Percentiles rank a stretch among this genome's conserved stretches.
Evolutionary conservation across 1,139 yeast species (phyloP).

Genomic region (Candida sp.): DNA sequence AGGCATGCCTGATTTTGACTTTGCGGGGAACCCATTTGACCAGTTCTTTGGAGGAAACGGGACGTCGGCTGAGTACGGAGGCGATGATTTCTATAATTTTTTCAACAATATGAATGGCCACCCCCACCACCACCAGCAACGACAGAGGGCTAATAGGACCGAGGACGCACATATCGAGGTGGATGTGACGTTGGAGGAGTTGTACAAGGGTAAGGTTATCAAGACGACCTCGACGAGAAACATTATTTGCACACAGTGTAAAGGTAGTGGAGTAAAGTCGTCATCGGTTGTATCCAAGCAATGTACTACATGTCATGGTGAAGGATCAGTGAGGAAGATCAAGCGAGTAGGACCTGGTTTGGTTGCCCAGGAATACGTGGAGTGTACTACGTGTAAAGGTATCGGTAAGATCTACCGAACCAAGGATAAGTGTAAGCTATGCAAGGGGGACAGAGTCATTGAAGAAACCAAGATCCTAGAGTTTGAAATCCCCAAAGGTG

Average conservation of each 20-base stretch:
- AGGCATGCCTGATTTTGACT: constrained; percentile 19
- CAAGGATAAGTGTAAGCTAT: constrained; percentile 79
- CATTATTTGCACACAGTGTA: constrained; percentile 70
- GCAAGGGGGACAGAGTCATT: constrained; percentile 65
- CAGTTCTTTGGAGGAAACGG: constrained; percentile 35
- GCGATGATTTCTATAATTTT: constrained; percentile 76
- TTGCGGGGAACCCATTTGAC: constrained; percentile 46
- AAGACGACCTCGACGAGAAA: constrained; percentile 78
- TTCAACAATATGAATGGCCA: constrained; percentile 52
- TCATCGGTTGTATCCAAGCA: constrained; percentile 53
- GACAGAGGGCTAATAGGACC: constrained; percentile 34
- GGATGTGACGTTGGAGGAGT: constrained; percentile 71
- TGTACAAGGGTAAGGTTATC: constrained; percentile 81
- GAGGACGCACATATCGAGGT: constrained; percentile 72
- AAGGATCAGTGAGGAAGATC: constrained; percentile 64
- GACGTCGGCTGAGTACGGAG: constrained; percentile 42
- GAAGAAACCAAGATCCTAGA: constrained; percentile 79
- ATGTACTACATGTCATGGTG: constrained; percentile 77
- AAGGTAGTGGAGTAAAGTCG: constrained; percentile 74
- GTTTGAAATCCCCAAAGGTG: constrained; percentile 78
- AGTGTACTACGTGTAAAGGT: constrained; percentile 77
- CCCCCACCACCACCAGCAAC: constrained; percentile 5
- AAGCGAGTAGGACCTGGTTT: constrained; percentile 79
- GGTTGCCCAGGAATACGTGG: constrained; percentile 63
- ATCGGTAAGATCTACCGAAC: constrained; percentile 63